phyloP scores from a whole-genome alignment of 768 basidiomycete species.

The Suillus fuscotomentosus region DNA sequence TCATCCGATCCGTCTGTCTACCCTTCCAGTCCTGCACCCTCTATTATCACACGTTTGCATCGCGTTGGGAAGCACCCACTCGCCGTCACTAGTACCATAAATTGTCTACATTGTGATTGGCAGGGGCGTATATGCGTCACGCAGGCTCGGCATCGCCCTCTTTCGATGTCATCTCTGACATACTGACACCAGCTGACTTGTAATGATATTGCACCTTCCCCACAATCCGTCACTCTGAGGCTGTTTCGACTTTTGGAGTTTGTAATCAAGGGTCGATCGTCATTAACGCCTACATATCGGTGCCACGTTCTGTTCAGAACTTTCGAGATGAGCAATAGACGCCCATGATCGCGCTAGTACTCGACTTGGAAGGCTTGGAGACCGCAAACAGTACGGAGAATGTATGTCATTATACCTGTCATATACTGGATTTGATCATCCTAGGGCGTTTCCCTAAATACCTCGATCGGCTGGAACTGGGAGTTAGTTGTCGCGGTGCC shows the following conservation, averaged over 20 bases:
- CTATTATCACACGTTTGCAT: conserved; percentile 5
- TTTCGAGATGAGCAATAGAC: not conserved
- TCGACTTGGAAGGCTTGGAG: not conserved
- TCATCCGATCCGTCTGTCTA: not conserved
- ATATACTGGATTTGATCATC: not conserved
- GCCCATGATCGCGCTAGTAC: not conserved
- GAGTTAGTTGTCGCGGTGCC: not conserved
- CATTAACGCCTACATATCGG: not conserved
- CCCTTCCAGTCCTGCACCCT: not conserved
- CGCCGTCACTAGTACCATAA: not conserved
- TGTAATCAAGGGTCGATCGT: conserved; percentile 11
- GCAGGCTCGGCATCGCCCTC: not conserved
- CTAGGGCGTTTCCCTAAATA: not conserved
- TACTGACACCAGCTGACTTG: not conserved
- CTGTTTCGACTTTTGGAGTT: not conserved
- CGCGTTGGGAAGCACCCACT: not conserved
- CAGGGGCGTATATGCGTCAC: not conserved
- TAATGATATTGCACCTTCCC: not conserved
- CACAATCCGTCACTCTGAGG: not conserved
- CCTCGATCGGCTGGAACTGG: not conserved
- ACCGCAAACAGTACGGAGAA: not conserved
- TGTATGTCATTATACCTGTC: not conserved
- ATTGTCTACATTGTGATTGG: not conserved
- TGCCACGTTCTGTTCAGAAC: not conserved
- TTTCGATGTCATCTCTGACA: not conserved